Base-by-base conservation (phyloP, 345 rosid species). In the Dovyalis caffra region DNA sequence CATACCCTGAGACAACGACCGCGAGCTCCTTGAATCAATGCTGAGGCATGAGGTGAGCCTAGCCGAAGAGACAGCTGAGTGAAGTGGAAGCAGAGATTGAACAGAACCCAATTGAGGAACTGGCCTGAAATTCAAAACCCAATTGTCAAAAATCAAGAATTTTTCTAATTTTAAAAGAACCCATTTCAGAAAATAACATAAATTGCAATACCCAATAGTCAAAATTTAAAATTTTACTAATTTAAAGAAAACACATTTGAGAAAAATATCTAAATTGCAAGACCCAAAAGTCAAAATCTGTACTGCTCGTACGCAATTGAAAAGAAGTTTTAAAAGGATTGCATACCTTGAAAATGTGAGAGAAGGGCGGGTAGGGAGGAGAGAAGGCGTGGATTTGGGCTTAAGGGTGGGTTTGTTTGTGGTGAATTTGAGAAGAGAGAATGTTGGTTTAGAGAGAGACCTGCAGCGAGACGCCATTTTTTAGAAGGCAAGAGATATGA, bases 1-100 rank as follows among this genome's bases (percentile, higher is more conserved):
- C 99, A 89, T 92, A 92, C 97, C 98, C 98, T 92, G 98, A 87
- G 95, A 91, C 90, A 92, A 81, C 32, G 97, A 94, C 85, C 97
- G 87, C 25, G 97, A 89, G 69, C 87, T 86, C 75, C 53, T 84
- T 28, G 97, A 79, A 86, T 94, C 95, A 56, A 88, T 77, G 70
- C 98, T 93, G 3, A 94, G 97, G 85, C 97, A 91, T 5, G 97
- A 91, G 20, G 95, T 91, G 71, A 92, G 87, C 81, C 95, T 87
- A 77, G 98, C 97, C 2, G 98, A 86, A 56, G 98, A 82, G 34
- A 92, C 93, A 2, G 92, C 97, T 6, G 88, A 83, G 85, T 94
- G 82, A 73, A 94, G 84, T 9, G 98, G 97, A 61, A 92, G 90
- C 81, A 94, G 85, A 76, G 97, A 92, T 72, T 92, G 95, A 76